Evolutionary conservation across 768 basidiomycete species (phyloP), one percentile per base, ranked within the genome.

Genomic region (Termitomyces sp.): DNA sequence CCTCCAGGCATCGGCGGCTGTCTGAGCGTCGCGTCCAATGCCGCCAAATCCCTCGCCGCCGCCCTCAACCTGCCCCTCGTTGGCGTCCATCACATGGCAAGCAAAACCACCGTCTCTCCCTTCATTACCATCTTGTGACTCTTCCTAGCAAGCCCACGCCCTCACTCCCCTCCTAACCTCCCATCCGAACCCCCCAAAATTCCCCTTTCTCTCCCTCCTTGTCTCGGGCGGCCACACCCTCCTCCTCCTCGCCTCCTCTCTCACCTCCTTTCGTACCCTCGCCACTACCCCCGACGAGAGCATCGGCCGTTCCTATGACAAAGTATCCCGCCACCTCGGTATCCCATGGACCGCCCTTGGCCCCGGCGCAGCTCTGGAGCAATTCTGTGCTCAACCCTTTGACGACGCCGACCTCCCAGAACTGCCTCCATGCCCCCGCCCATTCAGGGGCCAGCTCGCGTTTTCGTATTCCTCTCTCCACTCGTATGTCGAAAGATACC

Each of bases 181-280:
- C 8, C 72, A 69, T 54, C 57, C 71, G 10, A 63, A 77, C 23
- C 52, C 75, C 65, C 71, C 93, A 68, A 52, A 63, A 23, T 98
- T 89, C 67, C 96, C 96, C 0, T 98, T 95, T 74, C 79, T 98
- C 35, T 87, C 89, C 0, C 76, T 98, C 12, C 79, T 98, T 17
- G 78, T 96, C 47, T 95, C 94, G 0, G 96, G 96, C n/a, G 95
- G 95, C 2, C 96, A 98, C 68, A 94, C 95, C 0, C 76, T 98
- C 39, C 78, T 98, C 37, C 77, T 97, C 1, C 83, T 96, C 11
- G 91, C 86, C 1, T 75, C 67, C 0, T 84, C 86, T 2, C 67
- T 70, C 27, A 74, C 72, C 5, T 70, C 75, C 0, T 97, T 91
- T 68, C 75, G 76, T 57, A 81, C 89, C 39, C 73, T 98, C 28